Base-by-base conservation (phyloP, 2,329 filamentous ascomycete genomes). In the Penicillium sp. region DNA sequence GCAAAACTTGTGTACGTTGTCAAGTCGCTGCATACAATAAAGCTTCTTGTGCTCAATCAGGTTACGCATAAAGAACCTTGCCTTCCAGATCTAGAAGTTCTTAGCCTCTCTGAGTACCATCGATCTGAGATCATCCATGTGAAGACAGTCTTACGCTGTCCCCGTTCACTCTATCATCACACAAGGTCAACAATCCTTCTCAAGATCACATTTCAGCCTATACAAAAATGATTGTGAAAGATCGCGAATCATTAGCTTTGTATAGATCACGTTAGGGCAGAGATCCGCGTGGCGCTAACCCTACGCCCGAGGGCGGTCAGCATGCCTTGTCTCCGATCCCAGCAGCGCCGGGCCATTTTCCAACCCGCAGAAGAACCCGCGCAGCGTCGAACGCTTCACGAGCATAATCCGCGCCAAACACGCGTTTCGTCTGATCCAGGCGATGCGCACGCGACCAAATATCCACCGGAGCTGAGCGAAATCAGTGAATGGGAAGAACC, bases 271-370 rank as follows among this genome's bases (percentile, higher is more conserved):
- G 45, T 63, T 63, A 62, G 57, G 60, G 59, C 52, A 54, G 46
- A 38, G 24, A 34, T 39, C 58, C 45, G 47, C 48, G 39, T 51
- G 56, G 53, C 60, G 52, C 59, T 63, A 61, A 62, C 56, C 51
- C 58, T 61, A 43, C 57, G n/a, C 6, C 10, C 51, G 46, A 53
- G 53, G 46, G 43, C 43, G 47, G 39, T 59, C 60, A 52, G 55
- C 53, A 59, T 54, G 58, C 48, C 49, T 53, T 53, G 52, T 23
- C 58, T 56, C 52, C 59, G 54, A 34, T 52, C 52, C 43, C 43
- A 43, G 31, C 45, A 45, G 45, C 55, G 47, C 34, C 51, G 53
- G 48, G 49, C 44, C 26, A 49, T 54, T 54, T 53, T 51, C 36
- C 44, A 61, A 49, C 56, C 56, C 48, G 53, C 45, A 42, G 51